These are phyloP conservation scores for Ramaria sp. DNA, from an alignment of 768 basidiomycete genomes.

Conservation along the genomic window DNA sequence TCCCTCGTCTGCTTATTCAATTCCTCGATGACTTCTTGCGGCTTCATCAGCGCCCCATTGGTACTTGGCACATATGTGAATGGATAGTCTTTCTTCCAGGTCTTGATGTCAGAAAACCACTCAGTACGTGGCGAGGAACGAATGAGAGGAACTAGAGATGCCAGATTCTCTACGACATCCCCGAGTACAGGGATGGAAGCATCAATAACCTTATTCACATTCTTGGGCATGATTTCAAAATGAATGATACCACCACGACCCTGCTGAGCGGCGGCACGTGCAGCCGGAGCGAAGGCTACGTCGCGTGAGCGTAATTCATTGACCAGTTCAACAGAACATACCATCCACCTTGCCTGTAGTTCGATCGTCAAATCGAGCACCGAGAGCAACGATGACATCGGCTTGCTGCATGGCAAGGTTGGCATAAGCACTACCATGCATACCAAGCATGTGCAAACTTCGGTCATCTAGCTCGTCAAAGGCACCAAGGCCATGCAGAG, in stretches of 20 bases:
- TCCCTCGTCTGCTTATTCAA: slow-evolving; percentile 70
- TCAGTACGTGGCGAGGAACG: slow-evolving; percentile 46
- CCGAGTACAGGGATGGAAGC: slow-evolving; percentile 91
- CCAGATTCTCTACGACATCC: slow-evolving; percentile 80
- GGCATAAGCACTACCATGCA: slow-evolving; percentile 97
- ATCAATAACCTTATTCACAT: slow-evolving; percentile 97
- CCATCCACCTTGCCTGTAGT: slow-evolving; percentile 82
- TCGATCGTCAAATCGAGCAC: slow-evolving; percentile 95
- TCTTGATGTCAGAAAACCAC: slow-evolving; percentile 78
- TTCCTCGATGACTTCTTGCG: slow-evolving; percentile 94
- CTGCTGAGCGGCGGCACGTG: slow-evolving; percentile 70
- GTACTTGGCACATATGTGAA: slow-evolving; percentile 71
- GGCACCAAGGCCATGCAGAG: slow-evolving; percentile 88
- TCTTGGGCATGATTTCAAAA: slow-evolving; percentile 98
- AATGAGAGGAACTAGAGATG: slow-evolving; percentile 72
- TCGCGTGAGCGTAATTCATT: background rate
- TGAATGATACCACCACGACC: slow-evolving; percentile 96
- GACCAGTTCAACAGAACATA: slow-evolving; percentile 9
- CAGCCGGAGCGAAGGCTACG: slow-evolving; percentile 77
- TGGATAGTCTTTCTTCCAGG: slow-evolving; percentile 82
- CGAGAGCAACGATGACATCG: slow-evolving; percentile 95
- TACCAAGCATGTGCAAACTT: slow-evolving; percentile 94
- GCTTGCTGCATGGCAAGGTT: slow-evolving; percentile 97
- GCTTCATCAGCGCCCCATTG: slow-evolving; percentile 70
- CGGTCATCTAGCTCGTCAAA: slow-evolving; percentile 80